Conservation (phyloP, 2,329 filamentous ascomycete species). For the Zasmidium cellare region DNA sequence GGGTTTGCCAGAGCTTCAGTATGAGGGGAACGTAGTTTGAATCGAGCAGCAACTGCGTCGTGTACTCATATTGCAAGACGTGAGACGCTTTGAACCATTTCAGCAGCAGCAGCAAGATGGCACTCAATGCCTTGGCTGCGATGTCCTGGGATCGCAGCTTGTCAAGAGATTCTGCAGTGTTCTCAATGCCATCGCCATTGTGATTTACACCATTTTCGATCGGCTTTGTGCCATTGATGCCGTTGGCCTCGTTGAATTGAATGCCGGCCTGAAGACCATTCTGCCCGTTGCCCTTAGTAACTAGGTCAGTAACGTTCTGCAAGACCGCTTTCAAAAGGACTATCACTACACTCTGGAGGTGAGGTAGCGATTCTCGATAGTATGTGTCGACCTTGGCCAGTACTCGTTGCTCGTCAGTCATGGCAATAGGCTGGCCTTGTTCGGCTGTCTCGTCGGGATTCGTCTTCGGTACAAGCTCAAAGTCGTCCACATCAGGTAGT, state of each 20-base stretch:
- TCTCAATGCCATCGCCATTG: slow-evolving; percentile 28
- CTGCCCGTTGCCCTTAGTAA: slow-evolving; percentile 57
- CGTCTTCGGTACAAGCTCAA: slow-evolving; percentile 26
- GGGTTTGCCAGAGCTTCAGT: slow-evolving; percentile 88
- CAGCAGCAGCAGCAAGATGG: slow-evolving; percentile 78
- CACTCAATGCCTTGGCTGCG: slow-evolving; percentile 87
- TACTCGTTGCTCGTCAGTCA: slow-evolving; percentile 29
- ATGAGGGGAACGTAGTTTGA: slow-evolving; percentile 93
- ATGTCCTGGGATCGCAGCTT: slow-evolving; percentile 81
- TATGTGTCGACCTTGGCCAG: slow-evolving; percentile 69
- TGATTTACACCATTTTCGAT: slow-evolving; percentile 39
- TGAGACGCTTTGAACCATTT: slow-evolving; percentile 98
- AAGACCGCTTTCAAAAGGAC: slow-evolving; percentile 88
- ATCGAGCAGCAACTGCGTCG: slow-evolving; percentile 89
- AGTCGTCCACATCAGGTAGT: slow-evolving; percentile 35
- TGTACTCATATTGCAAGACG: slow-evolving; percentile 91
- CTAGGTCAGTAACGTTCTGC: slow-evolving; percentile 81
- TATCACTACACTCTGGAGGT: slow-evolving; percentile 89
- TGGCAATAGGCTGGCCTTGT: slow-evolving; percentile 26
- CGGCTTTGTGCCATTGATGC: slow-evolving; percentile 33
- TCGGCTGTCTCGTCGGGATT: slow-evolving; percentile 35
- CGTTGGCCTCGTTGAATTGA: slow-evolving; percentile 36
- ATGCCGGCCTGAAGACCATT: slow-evolving; percentile 52
- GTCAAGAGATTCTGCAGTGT: slow-evolving; percentile 71
- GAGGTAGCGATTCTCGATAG: slow-evolving; percentile 76